phyloP scores from a whole-genome alignment of 2,329 filamentous ascomycete species.

The Ascochyta koolunga region DNA sequence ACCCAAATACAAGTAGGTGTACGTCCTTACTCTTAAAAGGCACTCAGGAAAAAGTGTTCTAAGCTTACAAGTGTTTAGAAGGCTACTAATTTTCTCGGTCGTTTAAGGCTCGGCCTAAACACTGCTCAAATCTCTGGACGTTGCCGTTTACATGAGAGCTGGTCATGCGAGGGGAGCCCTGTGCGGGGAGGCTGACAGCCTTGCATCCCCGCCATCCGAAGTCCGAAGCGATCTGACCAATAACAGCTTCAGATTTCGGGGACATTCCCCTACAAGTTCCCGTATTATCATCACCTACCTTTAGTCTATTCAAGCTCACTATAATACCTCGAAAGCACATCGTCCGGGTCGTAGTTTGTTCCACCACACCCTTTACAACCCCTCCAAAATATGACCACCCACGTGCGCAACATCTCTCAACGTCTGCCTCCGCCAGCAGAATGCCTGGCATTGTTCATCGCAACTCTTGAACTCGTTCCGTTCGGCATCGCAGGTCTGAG shows the following conservation, averaged over 20 bases:
- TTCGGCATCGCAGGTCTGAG: conserved; percentile 30
- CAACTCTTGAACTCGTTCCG: conserved; percentile 28
- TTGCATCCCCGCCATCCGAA: conserved; percentile 17
- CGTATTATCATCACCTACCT: background rate
- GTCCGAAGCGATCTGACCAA: conserved; percentile 11
- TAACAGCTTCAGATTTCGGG: background rate
- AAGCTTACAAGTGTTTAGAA: too few relatives aligned
- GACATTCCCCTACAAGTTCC: background rate
- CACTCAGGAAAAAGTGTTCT: too few relatives aligned
- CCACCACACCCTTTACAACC: background rate
- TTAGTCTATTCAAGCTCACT: background rate
- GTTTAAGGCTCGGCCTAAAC: too few relatives aligned
- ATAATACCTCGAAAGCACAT: background rate
- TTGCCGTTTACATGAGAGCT: background rate
- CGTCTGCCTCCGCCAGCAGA: conserved; percentile 31
- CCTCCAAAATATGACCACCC: conserved; percentile 20
- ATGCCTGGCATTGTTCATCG: conserved; percentile 32
- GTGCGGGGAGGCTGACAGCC: background rate
- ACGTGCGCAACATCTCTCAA: conserved; percentile 25
- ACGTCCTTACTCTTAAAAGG: too few relatives aligned
- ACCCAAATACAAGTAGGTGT: too few relatives aligned
- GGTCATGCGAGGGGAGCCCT: background rate
- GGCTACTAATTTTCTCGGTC: too few relatives aligned
- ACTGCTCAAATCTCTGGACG: too few relatives aligned
- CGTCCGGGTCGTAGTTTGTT: background rate